phyloP scores from a whole-genome alignment of 345 rosid species.

The Lepidium aucheri region DNA sequence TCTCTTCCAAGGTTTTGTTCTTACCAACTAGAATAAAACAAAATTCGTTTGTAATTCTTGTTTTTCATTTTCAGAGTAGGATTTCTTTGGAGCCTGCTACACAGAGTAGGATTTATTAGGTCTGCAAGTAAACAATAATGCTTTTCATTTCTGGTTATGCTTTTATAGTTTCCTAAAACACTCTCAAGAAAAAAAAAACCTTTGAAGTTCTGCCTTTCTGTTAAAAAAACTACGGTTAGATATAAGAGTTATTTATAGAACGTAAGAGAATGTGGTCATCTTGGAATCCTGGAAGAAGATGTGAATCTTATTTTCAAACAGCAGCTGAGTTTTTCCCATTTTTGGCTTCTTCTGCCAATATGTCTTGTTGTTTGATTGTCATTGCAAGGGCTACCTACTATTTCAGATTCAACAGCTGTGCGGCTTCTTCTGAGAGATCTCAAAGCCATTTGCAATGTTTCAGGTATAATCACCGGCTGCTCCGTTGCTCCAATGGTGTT shows the following conservation, averaged over 20 bases:
- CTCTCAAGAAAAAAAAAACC: not conserved
- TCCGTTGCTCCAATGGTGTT: slow-evolving; percentile 38
- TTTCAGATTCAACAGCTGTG: slow-evolving; percentile 39
- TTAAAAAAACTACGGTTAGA: not conserved
- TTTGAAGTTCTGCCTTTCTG: not conserved
- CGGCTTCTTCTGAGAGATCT: slow-evolving; percentile 54
- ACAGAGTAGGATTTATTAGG: not conserved
- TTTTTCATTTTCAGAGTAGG: not conserved
- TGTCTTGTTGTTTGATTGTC: slow-evolving; percentile 27
- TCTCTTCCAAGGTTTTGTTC: not conserved
- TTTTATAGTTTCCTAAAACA: not conserved
- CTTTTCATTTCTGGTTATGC: not conserved
- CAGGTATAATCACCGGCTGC: slow-evolving; percentile 42
- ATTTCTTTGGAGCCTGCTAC: not conserved
- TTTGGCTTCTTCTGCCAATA: slow-evolving; percentile 32
- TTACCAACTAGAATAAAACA: not conserved
- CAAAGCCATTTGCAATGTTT: slow-evolving; percentile 58
- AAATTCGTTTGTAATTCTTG: not conserved
- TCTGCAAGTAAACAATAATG: not conserved
- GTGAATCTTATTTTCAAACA: slow-evolving; percentile 48
- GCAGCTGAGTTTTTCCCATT: slow-evolving; percentile 31
- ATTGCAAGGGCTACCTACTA: slow-evolving; percentile 17
- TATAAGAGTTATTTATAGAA: not conserved
- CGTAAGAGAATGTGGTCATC: slow-evolving; percentile 17
- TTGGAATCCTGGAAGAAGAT: slow-evolving; percentile 29